Percentiles rank a stretch among this genome's conserved stretches.
Conservation (phyloP, 2,329 filamentous ascomycete species). For the Fragosphaeria purpurea region DNA sequence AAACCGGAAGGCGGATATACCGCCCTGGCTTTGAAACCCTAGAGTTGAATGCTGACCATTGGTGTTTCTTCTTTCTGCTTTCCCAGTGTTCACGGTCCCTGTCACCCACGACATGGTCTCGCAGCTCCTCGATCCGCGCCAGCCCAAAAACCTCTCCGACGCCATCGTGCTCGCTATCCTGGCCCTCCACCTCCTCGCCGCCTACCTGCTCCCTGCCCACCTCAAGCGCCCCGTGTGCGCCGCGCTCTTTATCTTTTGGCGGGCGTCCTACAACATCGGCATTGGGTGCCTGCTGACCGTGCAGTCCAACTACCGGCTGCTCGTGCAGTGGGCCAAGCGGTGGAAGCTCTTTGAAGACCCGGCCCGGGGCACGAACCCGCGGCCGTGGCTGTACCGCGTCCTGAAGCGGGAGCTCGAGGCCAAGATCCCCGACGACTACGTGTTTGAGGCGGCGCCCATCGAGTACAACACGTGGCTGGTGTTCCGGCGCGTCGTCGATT, state of each 20-base stretch:
- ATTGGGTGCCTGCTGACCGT: constrained; percentile 82
- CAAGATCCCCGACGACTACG: constrained; percentile 90
- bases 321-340: constrained; percentile 81
- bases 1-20: too few relatives aligned
- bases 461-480: constrained; percentile 99
- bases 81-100: constrained; percentile 86
- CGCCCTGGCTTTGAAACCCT: too few relatives aligned
- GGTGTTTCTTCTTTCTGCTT: background rate
- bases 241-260: constrained; percentile 81
- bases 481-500: constrained; percentile 87
- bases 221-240: constrained; percentile 72
- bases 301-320: constrained; percentile 79
- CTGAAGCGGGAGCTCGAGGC: constrained; percentile 86
- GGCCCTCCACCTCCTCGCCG: constrained; percentile 59
- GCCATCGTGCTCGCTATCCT: constrained; percentile 69
- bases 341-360: constrained; percentile 81
- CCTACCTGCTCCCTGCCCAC: constrained; percentile 60
- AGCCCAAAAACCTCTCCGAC: constrained; percentile 93
- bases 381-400: constrained; percentile 71
- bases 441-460: constrained; percentile 82
- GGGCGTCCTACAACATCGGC: constrained; percentile 83
- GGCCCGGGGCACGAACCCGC: constrained; percentile 67
- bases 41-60: too few relatives aligned
- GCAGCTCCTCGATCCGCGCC: constrained; percentile 84
- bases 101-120: constrained; percentile 99